These are phyloP conservation scores for Teratosphaeriaceae sp. DNA, from an alignment of 2,329 filamentous ascomycete genomes.

Conservation along the genomic window DNA sequence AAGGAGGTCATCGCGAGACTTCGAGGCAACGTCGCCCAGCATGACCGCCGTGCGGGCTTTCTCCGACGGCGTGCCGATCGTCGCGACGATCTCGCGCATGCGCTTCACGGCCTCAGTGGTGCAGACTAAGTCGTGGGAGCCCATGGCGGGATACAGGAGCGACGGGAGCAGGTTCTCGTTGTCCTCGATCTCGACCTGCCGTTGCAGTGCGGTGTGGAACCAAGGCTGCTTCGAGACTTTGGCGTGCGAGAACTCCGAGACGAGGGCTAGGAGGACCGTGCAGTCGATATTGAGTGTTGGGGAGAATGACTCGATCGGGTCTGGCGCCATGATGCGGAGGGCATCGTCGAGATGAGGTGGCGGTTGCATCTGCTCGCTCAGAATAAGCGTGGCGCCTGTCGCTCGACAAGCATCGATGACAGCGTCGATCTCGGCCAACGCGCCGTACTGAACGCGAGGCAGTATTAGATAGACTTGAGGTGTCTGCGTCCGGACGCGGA, in stretches of 20 bases:
- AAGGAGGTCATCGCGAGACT: constrained; percentile 25
- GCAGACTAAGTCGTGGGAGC: constrained; percentile 53
- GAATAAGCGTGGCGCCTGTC: constrained; percentile 37
- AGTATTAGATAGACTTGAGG: constrained; percentile 56
- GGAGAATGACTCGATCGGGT: constrained; percentile 33
- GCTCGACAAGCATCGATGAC: constrained; percentile 51
- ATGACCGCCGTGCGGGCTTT: constrained; percentile 54
- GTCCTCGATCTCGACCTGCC: constrained; percentile 59
- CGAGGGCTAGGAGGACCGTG: constrained; percentile 64
- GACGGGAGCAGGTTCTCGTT: constrained; percentile 54
- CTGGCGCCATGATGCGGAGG: constrained; percentile 28
- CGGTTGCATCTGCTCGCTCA: constrained; percentile 17
- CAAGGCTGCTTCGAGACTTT: constrained; percentile 41
- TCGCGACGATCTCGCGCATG: constrained; percentile 60
- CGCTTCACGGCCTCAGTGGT: constrained; percentile 58
- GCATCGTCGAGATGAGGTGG: constrained; percentile 19
- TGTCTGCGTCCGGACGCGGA: constrained; percentile 52
- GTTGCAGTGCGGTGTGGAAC: constrained; percentile 54
- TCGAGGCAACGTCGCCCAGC: constrained; percentile 41
- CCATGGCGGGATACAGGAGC: constrained; percentile 57
- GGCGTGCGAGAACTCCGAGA: constrained; percentile 65
- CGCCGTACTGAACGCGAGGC: constrained; percentile 49
- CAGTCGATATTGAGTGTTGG: constrained; percentile 55
- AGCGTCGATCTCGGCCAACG: constrained; percentile 48
- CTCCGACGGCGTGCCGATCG: constrained; percentile 57